Percentiles rank a stretch among this genome's conserved stretches.
These are phyloP conservation scores for Trichophyton equinum DNA, from an alignment of 2,329 filamentous ascomycete species.

Conservation along the genomic window DNA sequence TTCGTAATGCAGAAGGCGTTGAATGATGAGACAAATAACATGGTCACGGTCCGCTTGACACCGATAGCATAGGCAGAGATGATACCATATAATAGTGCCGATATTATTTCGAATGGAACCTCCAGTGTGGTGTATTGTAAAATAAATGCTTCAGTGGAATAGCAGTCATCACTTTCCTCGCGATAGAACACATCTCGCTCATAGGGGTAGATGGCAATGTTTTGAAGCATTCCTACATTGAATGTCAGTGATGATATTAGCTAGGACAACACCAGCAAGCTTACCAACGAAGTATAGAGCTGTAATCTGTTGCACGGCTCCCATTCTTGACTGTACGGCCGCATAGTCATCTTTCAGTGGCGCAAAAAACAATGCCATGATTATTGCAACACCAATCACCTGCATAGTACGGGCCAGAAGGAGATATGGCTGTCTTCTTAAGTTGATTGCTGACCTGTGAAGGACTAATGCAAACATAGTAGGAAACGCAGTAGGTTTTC, in stretches of 20 bases:
- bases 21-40: constrained; percentile 57
- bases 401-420: constrained; percentile 55
- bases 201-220: constrained; percentile 59
- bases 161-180: constrained; percentile 62
- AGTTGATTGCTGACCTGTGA: constrained; percentile 55
- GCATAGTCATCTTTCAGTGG: constrained; percentile 57
- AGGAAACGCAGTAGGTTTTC: constrained; percentile 48
- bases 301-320: constrained; percentile 59
- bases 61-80: constrained; percentile 53
- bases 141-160: constrained; percentile 59
- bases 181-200: constrained; percentile 67
- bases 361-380: constrained; percentile 58
- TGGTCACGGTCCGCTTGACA: constrained; percentile 47
- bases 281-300: constrained; percentile 36
- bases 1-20: constrained; percentile 61
- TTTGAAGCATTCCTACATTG: constrained; percentile 58
- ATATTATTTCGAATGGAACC: constrained; percentile 56
- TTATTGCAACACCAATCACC: constrained; percentile 49
- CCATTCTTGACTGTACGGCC: constrained; percentile 59
- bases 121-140: constrained; percentile 58
- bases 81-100: constrained; percentile 52
- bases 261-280: constrained; percentile 2
- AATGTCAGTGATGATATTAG: not conserved
- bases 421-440: constrained; percentile 52
- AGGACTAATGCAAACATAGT: constrained; percentile 56